Evolutionary conservation across 140 eudicot genomes (phyloP), one percentile per base, ranked within the genome.

Genomic region (Anethum foeniculum): DNA sequence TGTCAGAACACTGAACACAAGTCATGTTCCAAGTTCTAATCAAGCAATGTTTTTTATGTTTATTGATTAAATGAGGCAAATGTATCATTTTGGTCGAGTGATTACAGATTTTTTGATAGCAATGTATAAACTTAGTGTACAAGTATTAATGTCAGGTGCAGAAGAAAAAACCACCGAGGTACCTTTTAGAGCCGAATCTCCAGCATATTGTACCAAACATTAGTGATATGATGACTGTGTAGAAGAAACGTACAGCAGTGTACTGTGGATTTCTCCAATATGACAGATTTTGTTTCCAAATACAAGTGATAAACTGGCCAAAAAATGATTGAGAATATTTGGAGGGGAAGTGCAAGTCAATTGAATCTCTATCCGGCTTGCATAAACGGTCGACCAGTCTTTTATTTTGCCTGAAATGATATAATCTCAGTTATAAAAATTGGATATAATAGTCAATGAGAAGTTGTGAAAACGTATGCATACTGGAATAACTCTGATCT

Each of bases 181-280:
- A 91, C 98, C 98, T 93, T 93, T 88, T 93, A 71, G 93, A 87
- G 67, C 98, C 98, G 46, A 91, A 93, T 80, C 84, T 93, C 98
- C 98, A 93, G 89, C 98, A 93, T 77, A 93, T 93, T 77, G 98
- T 89, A 78, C 98, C 98, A 51, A 93, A 91, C 98, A 93, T 93
- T 83, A 93, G 77, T 6, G 98, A 93, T 25, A 93, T 93, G 87
- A 91, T 90, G 82, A 91, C 90, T 0, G 98, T 93, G 88, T 93
- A 93, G 89, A 91, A 90, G 86, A 93, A 91, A 44, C 98, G 98
- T 6, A 93, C 98, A 23, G 98, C 98, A 16, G 97, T 93, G 79
- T 93, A 93, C 62, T 93, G 98, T 23, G 98, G 98, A 86, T 93
- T 93, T 80, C 98, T 87, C 98, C 98, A 93, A 72, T 93, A 93